Conservation (phyloP, 495 filamentous ascomycete species). For the Astrothelium subdiscretum region DNA sequence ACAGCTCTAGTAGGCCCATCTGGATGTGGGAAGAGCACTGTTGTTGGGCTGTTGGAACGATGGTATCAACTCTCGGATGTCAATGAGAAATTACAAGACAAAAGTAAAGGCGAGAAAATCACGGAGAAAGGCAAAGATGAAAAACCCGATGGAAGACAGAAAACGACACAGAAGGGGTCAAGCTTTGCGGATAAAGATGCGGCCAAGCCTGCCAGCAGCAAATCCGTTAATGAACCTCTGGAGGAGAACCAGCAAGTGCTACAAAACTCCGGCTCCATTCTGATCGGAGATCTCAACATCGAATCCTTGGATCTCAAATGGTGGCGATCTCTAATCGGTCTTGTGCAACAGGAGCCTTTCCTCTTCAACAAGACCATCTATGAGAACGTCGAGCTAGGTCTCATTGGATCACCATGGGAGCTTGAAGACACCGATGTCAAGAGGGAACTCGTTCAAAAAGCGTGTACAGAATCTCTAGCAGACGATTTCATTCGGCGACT, state of each 20-base stretch:
- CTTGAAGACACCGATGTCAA: slow-evolving; percentile 6
- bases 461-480: slow-evolving; percentile 11
- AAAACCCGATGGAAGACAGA: background rate
- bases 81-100: background rate
- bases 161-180: background rate
- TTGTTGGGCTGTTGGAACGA: slow-evolving; percentile 23
- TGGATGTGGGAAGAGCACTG: slow-evolving; percentile 25
- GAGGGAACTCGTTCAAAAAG: slow-evolving; percentile 17
- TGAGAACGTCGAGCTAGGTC: slow-evolving; percentile 16
- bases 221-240: background rate
- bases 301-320: slow-evolving; percentile 12
- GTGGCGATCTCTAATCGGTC: slow-evolving; percentile 13
- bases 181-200: too few relatives aligned
- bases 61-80: slow-evolving; percentile 16
- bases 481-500: slow-evolving; percentile 21
- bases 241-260: background rate
- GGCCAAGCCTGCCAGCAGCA: background rate
- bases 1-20: slow-evolving; percentile 24
- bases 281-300: slow-evolving; percentile 11
- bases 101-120: background rate
- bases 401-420: slow-evolving; percentile 12
- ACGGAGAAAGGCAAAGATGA: background rate
- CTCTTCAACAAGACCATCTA: slow-evolving; percentile 19
- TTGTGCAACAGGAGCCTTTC: slow-evolving; percentile 21
- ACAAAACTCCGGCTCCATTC: slow-evolving; percentile 11